Base-by-base conservation (phyloP, 495 filamentous ascomycete species). In the Lasiosphaeria ovina region DNA sequence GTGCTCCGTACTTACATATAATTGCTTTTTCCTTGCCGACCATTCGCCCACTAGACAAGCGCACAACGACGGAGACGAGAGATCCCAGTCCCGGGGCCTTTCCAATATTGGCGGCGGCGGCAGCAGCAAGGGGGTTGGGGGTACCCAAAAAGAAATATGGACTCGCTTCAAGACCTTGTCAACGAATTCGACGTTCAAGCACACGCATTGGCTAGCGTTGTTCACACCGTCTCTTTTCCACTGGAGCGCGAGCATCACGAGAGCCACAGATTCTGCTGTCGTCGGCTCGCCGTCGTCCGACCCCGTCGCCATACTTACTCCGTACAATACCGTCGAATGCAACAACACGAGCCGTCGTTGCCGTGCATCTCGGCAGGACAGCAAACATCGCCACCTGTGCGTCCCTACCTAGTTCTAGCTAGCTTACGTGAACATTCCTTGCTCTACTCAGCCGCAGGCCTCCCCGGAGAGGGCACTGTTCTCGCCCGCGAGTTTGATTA, bases 131-230 rank as follows among this genome's bases (percentile, higher is more conserved):
- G 44, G 44, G 44, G 12, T 11, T 14, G 44, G 8, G 16, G 12
- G 12, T 11, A 47, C 5, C 12, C 12, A 55, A 56, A 57, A 57
- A 49, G 44, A 32, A 57, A 48, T 57, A 48, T 57, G 31, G 55
- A 14, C 32, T 49, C 35, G 34, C 14, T 7, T 57, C 24, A 17
- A 35, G 55, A 38, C 55, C 55, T 57, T 48, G 55, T 57, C 55
- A 12, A 49, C n/a, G 6, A n/a, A 24, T 17, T 34, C 14, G 6
- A 24, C 36, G 55, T 24, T 57, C 42, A 17, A 49, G 44, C 55
- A 57, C 55, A 38, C 44, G 42, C 55, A 48, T 10, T 33, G 12
- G 49, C 55, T 57, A 57, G 55, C 55, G 55, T 32, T 44, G 36
- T 49, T 44, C 36, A 16, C 55, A 48, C 42, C 55, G 55, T 57